phyloP scores from a whole-genome alignment of 495 filamentous ascomycete species.

The Acidiella bohemica region DNA sequence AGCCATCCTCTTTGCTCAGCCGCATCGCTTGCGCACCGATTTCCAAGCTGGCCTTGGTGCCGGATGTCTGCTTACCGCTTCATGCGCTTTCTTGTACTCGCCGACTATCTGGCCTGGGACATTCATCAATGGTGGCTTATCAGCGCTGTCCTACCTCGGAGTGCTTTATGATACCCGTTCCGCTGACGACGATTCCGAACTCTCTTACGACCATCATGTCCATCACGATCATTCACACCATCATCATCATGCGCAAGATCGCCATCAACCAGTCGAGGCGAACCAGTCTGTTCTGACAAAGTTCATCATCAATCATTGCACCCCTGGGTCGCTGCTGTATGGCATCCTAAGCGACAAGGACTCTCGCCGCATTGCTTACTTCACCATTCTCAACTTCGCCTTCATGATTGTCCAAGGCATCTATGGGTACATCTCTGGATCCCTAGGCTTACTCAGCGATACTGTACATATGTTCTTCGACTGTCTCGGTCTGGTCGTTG shows the following conservation, averaged over 20 bases:
- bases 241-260: constrained; percentile 32
- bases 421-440: constrained; percentile 86
- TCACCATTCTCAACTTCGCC: constrained; percentile 87
- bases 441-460: constrained; percentile 84
- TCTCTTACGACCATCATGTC: constrained; percentile 12
- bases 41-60: constrained; percentile 14
- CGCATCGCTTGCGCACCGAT: constrained; percentile 9
- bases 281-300: constrained; percentile 47
- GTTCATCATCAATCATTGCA: constrained; percentile 48
- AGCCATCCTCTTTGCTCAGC: constrained; percentile 7
- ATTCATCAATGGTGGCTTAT: constrained; percentile 15
- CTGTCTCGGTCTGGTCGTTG: constrained; percentile 81
- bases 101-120: constrained; percentile 15
- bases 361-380: constrained; percentile 93
- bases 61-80: constrained; percentile 10
- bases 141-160: constrained; percentile 13
- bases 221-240: constrained; percentile 27
- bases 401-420: constrained; percentile 95
- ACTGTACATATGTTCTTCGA: constrained; percentile 99
- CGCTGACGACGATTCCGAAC: constrained; percentile 9
- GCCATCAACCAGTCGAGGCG: constrained; percentile 25
- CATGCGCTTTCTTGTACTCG: constrained; percentile 17
- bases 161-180: constrained; percentile 16
- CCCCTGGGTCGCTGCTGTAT: constrained; percentile 62
- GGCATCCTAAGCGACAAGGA: constrained; percentile 84